Evolutionary conservation across 331 rosid genomes (phyloP).

Genomic region (Cucumis variabilis): DNA sequence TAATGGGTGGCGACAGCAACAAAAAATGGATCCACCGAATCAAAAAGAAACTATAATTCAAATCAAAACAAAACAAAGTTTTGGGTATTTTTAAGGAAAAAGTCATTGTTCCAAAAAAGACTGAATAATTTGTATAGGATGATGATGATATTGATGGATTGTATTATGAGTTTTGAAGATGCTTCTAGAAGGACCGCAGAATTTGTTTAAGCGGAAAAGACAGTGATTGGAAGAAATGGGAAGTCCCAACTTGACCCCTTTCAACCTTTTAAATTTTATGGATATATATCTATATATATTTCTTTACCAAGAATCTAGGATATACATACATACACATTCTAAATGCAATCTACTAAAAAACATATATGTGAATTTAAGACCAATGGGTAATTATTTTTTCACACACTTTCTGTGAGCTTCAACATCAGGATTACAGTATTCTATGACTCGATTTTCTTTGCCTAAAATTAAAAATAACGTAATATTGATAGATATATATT

Average conservation of each 20-base stretch:
- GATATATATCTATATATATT: too few relatives aligned
- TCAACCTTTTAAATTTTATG: not conserved
- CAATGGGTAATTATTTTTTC: too few relatives aligned
- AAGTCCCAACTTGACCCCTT: not conserved
- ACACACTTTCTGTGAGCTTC: too few relatives aligned
- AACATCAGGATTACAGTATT: too few relatives aligned
- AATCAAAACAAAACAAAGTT: not conserved
- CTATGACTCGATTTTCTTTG: too few relatives aligned
- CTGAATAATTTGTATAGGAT: not conserved
- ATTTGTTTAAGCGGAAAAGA: not conserved
- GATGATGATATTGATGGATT: not conserved
- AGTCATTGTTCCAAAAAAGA: not conserved
- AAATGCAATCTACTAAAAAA: too few relatives aligned
- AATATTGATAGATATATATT: too few relatives aligned
- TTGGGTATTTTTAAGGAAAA: not conserved
- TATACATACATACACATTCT: too few relatives aligned
- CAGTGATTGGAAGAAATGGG: not conserved
- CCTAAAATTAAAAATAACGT: too few relatives aligned
- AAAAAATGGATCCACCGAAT: constrained; percentile 19
- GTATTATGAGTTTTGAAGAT: not conserved
- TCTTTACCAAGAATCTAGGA: too few relatives aligned
- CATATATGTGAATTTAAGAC: too few relatives aligned
- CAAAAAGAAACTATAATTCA: not conserved
- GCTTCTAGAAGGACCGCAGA: constrained; percentile 10
- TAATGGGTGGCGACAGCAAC: constrained; percentile 53